Conservation (phyloP, 305 asterid species). For the Solanum chacoense region DNA sequence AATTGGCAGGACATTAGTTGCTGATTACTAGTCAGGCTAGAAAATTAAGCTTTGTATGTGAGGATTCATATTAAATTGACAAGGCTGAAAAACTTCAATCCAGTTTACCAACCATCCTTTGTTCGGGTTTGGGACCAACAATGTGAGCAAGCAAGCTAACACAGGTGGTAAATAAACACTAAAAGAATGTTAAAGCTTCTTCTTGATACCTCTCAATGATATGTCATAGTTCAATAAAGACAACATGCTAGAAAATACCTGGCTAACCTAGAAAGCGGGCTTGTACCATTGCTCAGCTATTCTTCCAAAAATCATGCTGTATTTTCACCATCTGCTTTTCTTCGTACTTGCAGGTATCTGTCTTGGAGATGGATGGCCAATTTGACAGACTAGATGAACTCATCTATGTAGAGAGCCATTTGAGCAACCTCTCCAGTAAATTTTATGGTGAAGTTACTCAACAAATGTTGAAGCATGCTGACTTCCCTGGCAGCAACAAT, state of each 20-base stretch:
- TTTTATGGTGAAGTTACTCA: conserved; percentile 96
- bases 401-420: conserved; percentile 90
- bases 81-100: background rate
- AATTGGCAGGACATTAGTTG: background rate
- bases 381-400: conserved; percentile 94
- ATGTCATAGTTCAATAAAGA: background rate
- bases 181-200: background rate
- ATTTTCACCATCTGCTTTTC: background rate
- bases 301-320: background rate
- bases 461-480: conserved; percentile 90
- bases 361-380: conserved; percentile 95
- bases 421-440: conserved; percentile 85
- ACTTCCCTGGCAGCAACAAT: conserved; percentile 96
- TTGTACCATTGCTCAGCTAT: background rate
- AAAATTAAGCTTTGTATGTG: background rate
- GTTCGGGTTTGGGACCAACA: background rate
- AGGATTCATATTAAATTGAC: background rate
- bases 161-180: background rate
- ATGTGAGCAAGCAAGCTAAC: background rate
- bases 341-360: conserved; percentile 50
- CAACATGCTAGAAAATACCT: background rate
- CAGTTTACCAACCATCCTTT: background rate
- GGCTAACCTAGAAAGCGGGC: background rate
- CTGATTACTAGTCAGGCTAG: background rate
- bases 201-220: background rate